Percentiles rank a stretch among this genome's conserved stretches.
Evolutionary conservation across 2,329 filamentous ascomycete genomes (phyloP).

Genomic region (Colletotrichum trifolii): DNA sequence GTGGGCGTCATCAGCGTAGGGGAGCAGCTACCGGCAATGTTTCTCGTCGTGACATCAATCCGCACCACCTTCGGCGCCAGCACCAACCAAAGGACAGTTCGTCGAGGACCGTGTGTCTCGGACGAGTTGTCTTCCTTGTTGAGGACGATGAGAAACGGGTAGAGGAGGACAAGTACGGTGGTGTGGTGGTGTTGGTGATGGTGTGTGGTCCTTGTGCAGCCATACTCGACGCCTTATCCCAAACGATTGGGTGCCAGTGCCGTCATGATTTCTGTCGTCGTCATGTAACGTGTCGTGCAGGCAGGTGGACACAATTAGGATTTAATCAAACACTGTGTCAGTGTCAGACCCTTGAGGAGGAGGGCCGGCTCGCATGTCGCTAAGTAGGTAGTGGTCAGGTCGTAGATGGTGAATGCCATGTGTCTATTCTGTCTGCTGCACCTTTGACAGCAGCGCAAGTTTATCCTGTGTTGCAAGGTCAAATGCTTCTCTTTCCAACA

Average conservation of each 20-base stretch:
- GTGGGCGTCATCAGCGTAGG: background rate
- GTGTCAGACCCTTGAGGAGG: too few species aligned
- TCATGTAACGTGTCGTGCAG: too few species aligned
- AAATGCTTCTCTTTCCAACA: too few species aligned
- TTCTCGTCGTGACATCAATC: constrained; percentile 14
- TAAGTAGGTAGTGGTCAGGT: too few species aligned
- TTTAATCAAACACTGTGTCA: too few species aligned
- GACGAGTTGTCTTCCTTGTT: constrained; percentile 6
- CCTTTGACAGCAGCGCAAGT: too few species aligned
- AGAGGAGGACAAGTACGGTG: background rate
- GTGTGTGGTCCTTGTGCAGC: background rate
- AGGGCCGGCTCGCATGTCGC: too few species aligned
- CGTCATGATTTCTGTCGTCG: too few species aligned
- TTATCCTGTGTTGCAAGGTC: too few species aligned
- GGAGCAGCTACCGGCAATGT: background rate
- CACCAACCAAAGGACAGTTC: constrained; percentile 8
- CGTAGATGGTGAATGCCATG: too few species aligned
- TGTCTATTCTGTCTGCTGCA: too few species aligned
- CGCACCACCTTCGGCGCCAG: constrained; percentile 13
- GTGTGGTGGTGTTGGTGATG: constrained; percentile 19
- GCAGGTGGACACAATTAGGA: too few species aligned
- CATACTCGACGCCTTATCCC: constrained; percentile 13
- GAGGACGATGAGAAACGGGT: background rate
- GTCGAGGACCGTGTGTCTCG: constrained; percentile 13
- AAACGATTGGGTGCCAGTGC: constrained; percentile 12